A percentile compares a stretch with the other conserved stretches of the same genome.
Conservation (phyloP, 116 monocot species). For the Posidonia oceanica region DNA sequence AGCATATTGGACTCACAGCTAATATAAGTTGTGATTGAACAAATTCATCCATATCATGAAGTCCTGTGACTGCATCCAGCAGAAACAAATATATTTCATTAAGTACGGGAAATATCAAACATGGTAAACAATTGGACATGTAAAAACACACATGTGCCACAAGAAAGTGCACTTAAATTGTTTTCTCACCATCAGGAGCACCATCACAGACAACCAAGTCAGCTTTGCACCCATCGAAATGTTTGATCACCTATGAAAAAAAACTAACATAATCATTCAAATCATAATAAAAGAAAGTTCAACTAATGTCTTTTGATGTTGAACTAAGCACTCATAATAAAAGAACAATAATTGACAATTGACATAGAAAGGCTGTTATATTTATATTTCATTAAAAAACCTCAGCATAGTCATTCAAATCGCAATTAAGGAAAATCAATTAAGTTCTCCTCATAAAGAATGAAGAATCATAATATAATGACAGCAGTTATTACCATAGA, state of each 20-base stretch:
- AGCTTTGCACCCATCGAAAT: constrained; percentile 97
- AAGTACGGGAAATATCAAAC: background rate
- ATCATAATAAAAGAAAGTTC: no score
- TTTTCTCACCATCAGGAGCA: constrained; percentile 84
- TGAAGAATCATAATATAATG: no score
- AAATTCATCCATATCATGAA: constrained; percentile 99
- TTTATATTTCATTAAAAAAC: background rate
- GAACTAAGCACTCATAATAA: no score
- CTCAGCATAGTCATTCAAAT: background rate
- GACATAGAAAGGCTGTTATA: no score
- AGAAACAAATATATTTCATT: background rate
- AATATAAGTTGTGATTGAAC: constrained; percentile 95
- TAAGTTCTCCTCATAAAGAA: no score
- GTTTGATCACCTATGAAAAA: constrained; percentile 65
- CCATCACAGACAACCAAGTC: constrained; percentile 99
- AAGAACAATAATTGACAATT: background rate
- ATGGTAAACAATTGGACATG: background rate
- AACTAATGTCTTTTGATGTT: background rate
- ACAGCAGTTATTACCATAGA: no score
- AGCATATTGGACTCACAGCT: constrained; percentile 45
- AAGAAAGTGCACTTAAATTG: background rate
- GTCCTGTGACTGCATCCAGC: constrained; percentile 68
- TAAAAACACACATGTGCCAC: background rate
- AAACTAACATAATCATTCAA: background rate
- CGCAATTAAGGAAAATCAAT: no score